Evolutionary conservation across 208 protist genomes (phyloP), one percentile per base, ranked within the genome.

Genomic region (Trypanosoma caninum): DNA sequence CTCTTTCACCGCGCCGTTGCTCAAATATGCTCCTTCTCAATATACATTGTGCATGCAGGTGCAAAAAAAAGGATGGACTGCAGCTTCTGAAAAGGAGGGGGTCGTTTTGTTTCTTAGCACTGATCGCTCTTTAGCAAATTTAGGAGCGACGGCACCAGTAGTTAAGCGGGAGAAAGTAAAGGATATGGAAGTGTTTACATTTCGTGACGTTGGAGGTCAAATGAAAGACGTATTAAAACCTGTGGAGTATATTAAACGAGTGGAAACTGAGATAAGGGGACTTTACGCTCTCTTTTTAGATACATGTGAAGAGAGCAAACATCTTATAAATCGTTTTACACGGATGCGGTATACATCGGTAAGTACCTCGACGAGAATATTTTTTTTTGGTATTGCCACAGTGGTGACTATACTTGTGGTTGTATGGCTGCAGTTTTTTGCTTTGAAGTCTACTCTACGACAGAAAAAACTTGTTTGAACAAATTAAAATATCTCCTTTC

Each of bases 291-390:
- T 59, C 33, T 13, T 70, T 23, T 18, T 23, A 3, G 56, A 63
- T 13, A 55, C 53, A 13, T 14, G 42, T 13, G 31, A 44, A 23
- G 75, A 84, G 37, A 67, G 52, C 22, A 38, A 60, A 22, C 48
- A 66, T 34, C 14, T 62, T 11, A 44, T 60, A 22, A 45, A 34
- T 14, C 68, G 60, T 25, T 67, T 67, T 44, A 23, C 18, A 14
- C 76, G 78, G 16, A 87, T 89, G 78, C 80, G 81, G 16, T 5
- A 45, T 37, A 94, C 82, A 3, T 81, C 84, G 5, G 83, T 91
- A 65, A 88, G 73, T 59, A 94, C 84, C 18, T 89, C 87, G 59
- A 87, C 78, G 10, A 70, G 84, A 2, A 79, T 94, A 42, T 94
- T 83, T 79, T 59, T 80, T 16, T 89, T 78, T 52, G 65, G 76